Evolutionary conservation across 495 filamentous ascomycete genomes (phyloP).

Genomic region (Venustampulla echinocandica): DNA sequence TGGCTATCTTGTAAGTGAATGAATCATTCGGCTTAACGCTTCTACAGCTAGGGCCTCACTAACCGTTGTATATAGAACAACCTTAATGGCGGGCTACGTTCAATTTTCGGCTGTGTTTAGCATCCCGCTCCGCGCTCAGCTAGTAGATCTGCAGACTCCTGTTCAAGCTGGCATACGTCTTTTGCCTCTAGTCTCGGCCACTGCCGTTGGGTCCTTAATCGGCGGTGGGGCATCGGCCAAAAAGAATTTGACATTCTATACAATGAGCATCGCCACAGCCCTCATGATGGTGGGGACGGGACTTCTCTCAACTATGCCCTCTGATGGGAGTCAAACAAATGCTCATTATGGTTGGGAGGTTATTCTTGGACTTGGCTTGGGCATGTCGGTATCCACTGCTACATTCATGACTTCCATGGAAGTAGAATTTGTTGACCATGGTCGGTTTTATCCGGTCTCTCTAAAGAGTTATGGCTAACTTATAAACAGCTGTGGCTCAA

Average conservation of each 20-base stretch:
- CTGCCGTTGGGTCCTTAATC: constrained; percentile 41
- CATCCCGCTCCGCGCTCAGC: constrained; percentile 52
- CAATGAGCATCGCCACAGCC: constrained; percentile 36
- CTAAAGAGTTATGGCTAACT: not conserved
- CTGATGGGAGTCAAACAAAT: constrained; percentile 2
- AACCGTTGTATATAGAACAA: constrained; percentile 20
- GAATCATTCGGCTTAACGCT: constrained; percentile 28
- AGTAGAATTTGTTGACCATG: constrained; percentile 4
- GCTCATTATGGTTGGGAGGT: constrained; percentile 23
- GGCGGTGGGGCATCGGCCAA: constrained; percentile 37
- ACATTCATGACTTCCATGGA: constrained; percentile 7
- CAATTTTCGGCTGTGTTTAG: constrained; percentile 44
- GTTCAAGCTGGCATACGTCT: constrained; percentile 47
- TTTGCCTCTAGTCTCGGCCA: constrained; percentile 43
- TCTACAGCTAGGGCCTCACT: constrained; percentile 1
- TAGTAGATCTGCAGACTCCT: constrained; percentile 39
- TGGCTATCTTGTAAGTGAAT: constrained; percentile 19
- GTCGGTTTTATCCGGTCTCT: constrained; percentile 3
- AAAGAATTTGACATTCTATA: constrained; percentile 40
- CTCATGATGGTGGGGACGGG: constrained; percentile 44
- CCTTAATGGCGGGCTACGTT: constrained; percentile 46
- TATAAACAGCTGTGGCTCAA: constrained; percentile 33
- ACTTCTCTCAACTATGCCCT: constrained; percentile 34
- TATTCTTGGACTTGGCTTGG: constrained; percentile 22
- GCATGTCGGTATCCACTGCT: constrained; percentile 13